Evolutionary conservation across 768 basidiomycete genomes (phyloP).

Genomic region (Tephrocybe sp.): DNA sequence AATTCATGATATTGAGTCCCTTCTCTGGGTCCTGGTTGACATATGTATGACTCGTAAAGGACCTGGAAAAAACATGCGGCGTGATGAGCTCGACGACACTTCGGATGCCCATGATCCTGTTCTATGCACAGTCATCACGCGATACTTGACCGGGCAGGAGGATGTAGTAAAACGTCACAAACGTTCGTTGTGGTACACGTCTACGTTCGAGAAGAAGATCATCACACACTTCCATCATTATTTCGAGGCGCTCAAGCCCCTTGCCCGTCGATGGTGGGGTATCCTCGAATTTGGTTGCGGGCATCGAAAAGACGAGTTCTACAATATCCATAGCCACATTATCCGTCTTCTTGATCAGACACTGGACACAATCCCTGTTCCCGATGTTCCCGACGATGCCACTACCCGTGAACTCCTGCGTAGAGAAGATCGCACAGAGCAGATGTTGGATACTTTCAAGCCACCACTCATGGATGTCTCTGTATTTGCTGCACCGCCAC

Average conservation of each 20-base stretch:
- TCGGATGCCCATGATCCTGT: not conserved
- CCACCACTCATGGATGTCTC: no score
- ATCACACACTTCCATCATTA: not conserved
- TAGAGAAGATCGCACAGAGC: not conserved
- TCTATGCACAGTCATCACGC: not conserved
- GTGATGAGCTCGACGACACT: not conserved
- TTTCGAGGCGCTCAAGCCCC: not conserved
- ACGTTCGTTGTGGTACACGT: not conserved
- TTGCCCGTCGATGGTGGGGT: not conserved
- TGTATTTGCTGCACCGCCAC: no score
- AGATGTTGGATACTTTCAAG: not conserved
- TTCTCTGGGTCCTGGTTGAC: constrained; percentile 2
- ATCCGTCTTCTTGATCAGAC: not conserved
- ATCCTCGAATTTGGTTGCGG: not conserved
- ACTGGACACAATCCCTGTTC: not conserved
- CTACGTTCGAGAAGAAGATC: not conserved
- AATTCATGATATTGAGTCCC: constrained; percentile 1
- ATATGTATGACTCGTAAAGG: not conserved
- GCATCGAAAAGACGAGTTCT: not conserved
- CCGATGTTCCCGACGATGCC: not conserved
- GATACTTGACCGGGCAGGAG: not conserved
- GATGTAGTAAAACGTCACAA: not conserved
- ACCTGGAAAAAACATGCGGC: not conserved
- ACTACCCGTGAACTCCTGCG: not conserved
- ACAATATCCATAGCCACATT: not conserved